Evolutionary conservation across 2,329 filamentous ascomycete species (phyloP).

Genomic region (Cladosporium halotolerans): DNA sequence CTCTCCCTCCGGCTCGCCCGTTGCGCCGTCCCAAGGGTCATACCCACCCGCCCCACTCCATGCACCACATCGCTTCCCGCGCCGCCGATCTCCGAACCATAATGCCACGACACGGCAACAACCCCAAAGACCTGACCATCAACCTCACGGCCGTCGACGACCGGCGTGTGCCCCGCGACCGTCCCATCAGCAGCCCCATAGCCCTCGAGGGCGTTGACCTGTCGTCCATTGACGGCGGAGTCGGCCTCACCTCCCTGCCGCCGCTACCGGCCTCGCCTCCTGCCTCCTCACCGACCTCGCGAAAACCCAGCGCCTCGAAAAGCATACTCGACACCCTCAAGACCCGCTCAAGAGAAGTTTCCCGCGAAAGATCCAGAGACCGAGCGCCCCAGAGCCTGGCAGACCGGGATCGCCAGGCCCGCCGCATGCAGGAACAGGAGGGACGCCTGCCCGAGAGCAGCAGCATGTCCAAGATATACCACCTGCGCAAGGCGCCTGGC

Average conservation of each 20-base stretch:
- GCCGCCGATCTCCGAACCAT: slow-evolving; percentile 12
- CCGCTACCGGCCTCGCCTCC: slow-evolving; percentile 25
- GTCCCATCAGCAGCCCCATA: slow-evolving; percentile 29
- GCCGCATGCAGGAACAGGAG: slow-evolving; percentile 23
- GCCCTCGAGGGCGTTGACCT: slow-evolving; percentile 32
- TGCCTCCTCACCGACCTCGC: slow-evolving; percentile 22
- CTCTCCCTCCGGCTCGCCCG: background rate
- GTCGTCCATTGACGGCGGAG: slow-evolving; percentile 30
- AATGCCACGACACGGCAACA: slow-evolving; percentile 25
- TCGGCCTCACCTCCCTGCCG: slow-evolving; percentile 20
- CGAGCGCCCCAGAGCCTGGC: slow-evolving; percentile 6
- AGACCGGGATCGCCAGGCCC: slow-evolving; percentile 16
- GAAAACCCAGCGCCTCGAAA: slow-evolving; percentile 22
- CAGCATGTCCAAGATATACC: slow-evolving; percentile 33
- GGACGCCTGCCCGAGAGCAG: slow-evolving; percentile 27
- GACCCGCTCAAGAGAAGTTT: slow-evolving; percentile 14
- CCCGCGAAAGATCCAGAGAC: slow-evolving; percentile 2
- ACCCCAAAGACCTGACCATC: slow-evolving; percentile 27
- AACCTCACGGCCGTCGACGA: slow-evolving; percentile 16
- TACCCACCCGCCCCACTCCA: background rate
- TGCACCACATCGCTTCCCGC: slow-evolving; percentile 8
- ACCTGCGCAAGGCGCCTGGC: slow-evolving; percentile 37
- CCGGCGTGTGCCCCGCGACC: slow-evolving; percentile 10
- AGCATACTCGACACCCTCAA: slow-evolving; percentile 25
- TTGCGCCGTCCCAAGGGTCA: slow-evolving; percentile 10